Evolutionary conservation across 345 rosid genomes (phyloP).

Genomic region (Citrus australasica): DNA sequence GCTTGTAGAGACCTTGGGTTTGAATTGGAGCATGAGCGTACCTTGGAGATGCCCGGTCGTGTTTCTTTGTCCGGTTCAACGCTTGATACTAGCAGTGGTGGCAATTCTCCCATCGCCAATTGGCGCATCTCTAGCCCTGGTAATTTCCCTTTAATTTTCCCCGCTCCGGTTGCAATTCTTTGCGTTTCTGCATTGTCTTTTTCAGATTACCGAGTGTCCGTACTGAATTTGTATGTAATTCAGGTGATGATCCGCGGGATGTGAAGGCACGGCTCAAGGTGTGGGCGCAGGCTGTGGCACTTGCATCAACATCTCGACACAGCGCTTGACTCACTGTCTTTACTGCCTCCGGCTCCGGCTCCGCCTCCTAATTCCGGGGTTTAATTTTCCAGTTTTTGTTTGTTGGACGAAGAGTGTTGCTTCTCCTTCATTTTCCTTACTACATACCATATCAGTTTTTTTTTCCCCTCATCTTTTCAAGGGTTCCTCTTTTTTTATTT

Average conservation of each 20-base stretch:
- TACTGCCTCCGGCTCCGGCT: not conserved
- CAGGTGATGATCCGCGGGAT: constrained; percentile 91
- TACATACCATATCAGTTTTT: not conserved
- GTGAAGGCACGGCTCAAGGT: constrained; percentile 92
- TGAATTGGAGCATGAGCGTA: constrained; percentile 72
- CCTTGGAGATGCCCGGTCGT: constrained; percentile 57
- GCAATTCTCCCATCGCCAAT: constrained; percentile 79
- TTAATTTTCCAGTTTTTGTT: not conserved
- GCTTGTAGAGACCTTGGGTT: constrained; percentile 94
- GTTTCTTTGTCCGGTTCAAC: constrained; percentile 56
- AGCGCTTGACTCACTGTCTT: constrained; percentile 11
- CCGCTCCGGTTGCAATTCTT: too few species aligned
- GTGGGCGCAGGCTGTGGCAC: constrained; percentile 97
- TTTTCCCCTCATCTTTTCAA: too few species aligned
- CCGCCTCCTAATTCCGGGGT: not conserved
- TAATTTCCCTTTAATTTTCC: constrained; percentile 12
- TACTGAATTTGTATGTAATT: not conserved
- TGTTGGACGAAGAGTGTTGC: constrained; percentile 4
- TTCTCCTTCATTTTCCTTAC: constrained; percentile 6
- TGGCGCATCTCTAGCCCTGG: constrained; percentile 97
- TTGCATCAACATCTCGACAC: constrained; percentile 55
- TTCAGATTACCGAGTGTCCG: too few species aligned
- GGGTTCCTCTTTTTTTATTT: not conserved
- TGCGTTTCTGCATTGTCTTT: too few species aligned
- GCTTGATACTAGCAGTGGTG: constrained; percentile 71